Evolutionary conservation across 2,329 filamentous ascomycete species (phyloP), one percentile per base, ranked within the genome.

Genomic region (Scytalidium sp.): DNA sequence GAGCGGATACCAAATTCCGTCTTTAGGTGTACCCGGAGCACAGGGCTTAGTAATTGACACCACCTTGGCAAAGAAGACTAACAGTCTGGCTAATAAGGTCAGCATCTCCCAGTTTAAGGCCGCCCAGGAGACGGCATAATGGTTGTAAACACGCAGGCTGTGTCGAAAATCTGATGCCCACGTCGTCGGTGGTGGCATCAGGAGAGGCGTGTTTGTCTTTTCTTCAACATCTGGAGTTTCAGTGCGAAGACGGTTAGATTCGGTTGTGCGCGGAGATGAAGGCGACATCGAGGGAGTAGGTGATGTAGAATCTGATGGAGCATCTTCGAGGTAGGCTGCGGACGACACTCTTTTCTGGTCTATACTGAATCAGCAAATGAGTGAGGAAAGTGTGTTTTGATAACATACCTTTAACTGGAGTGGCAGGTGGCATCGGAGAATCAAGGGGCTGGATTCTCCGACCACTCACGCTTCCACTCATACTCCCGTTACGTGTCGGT

Each of bases 61-160:
- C 8, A 91, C 69, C 66, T 96, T 96, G 45, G 78, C 56, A 5
- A 86, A 64, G 59, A 96, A 92, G 1, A 92, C 58, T 1, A 67
- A 59, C 2, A 89, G 67, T 43, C 85, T 84, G 19, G 79, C 55
- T 4, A 71, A 47, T 44, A 67, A 65, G 65, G 67, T 60, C 54
- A 67, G 56, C 4, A 61, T 59, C 19, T 62, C 64, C 6, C 56
- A 58, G 54, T 70, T 66, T 27, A 50, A 63, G 7, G 48, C 51
- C 40, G 56, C 54, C 60, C 64, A 69, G 40, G 59, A 61, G 55
- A 56, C 54, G 43, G 58, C 59, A 52, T 60, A 68, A 53, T 78
- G 70, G 45, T 67, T 60, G 23, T 58, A 57, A 6, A 65, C 46
- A 15, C 52, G 46, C 22, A 67, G 41, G 42, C 53, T 53, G 43